phyloP scores from a whole-genome alignment of 2,329 filamentous ascomycete species.

The Rhynchosporium agropyri region DNA sequence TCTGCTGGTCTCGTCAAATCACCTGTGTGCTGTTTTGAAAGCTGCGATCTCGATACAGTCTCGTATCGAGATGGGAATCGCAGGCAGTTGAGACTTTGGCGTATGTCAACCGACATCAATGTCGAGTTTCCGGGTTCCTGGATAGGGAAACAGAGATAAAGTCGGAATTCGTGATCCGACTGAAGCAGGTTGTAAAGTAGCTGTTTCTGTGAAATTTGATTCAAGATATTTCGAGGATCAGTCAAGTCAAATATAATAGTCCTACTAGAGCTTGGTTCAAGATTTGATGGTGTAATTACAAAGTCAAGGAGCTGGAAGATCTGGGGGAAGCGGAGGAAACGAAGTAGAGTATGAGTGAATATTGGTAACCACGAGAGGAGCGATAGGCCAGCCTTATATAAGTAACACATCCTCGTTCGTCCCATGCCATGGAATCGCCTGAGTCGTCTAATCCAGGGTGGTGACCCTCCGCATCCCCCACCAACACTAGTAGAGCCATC shows the following conservation, averaged over 20 bases:
- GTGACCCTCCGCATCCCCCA: conserved; percentile 23
- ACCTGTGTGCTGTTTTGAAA: conserved; percentile 58
- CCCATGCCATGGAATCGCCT: conserved; percentile 17
- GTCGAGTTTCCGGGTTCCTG: conserved; percentile 33
- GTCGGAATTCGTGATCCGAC: conserved; percentile 26
- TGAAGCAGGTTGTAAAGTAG: conserved; percentile 6
- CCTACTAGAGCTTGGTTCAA: background rate
- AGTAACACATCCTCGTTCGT: conserved; percentile 23
- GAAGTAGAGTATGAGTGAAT: conserved; percentile 7
- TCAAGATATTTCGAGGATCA: conserved; percentile 12
- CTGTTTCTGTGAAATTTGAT: conserved; percentile 13
- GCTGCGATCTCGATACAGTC: conserved; percentile 58
- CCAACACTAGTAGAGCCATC: conserved; percentile 31
- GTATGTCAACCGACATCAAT: conserved; percentile 63
- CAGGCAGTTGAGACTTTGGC: conserved; percentile 55
- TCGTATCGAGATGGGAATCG: conserved; percentile 58
- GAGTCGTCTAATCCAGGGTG: conserved; percentile 18
- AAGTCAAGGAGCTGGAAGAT: conserved; percentile 11
- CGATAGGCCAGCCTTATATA: conserved; percentile 33
- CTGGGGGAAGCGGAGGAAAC: conserved; percentile 9
- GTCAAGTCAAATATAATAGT: too few species aligned
- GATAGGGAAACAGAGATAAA: conserved; percentile 13
- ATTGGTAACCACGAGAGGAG: conserved; percentile 21
- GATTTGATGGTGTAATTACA: background rate
- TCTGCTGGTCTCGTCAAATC: conserved; percentile 45